Conservation (phyloP, 495 filamentous ascomycete species). For the Tuber microsphaerosporum region DNA sequence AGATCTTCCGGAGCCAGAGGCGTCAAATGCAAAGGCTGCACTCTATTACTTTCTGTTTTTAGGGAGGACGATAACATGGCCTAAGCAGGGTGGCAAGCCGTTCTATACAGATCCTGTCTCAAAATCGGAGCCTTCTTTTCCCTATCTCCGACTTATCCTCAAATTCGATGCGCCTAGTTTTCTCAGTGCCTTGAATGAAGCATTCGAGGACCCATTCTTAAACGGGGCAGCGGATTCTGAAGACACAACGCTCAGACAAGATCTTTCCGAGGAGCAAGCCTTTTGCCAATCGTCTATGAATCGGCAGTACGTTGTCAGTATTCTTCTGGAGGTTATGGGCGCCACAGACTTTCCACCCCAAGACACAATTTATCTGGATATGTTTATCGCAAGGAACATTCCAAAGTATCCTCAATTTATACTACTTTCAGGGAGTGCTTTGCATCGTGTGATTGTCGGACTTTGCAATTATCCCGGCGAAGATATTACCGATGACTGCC, state of each 20-base stretch:
- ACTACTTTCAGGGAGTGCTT: constrained; percentile 72
- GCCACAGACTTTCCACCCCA: constrained; percentile 60
- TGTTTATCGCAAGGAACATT: constrained; percentile 94
- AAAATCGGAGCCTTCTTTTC: constrained; percentile 60
- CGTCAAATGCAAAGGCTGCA: constrained; percentile 69
- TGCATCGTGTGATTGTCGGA: constrained; percentile 71
- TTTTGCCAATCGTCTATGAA: constrained; percentile 72
- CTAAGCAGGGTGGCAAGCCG: constrained; percentile 50
- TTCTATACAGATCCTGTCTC: constrained; percentile 51
- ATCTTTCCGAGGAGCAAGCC: constrained; percentile 55
- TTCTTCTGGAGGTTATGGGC: constrained; percentile 82
- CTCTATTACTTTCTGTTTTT: constrained; percentile 91
- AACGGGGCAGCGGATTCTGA: constrained; percentile 58
- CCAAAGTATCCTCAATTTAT: constrained; percentile 96
- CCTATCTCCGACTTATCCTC: constrained; percentile 74
- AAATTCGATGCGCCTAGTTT: constrained; percentile 86
- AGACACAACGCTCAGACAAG: constrained; percentile 46
- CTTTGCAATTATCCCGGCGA: constrained; percentile 74
- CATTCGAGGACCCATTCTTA: constrained; percentile 89
- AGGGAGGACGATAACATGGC: constrained; percentile 62
- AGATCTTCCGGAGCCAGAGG: constrained; percentile 58
- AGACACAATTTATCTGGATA: constrained; percentile 89
- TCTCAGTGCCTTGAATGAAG: constrained; percentile 91
- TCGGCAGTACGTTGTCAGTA: constrained; percentile 81
- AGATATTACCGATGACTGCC: constrained; percentile 85